A percentile compares a stretch with the other conserved stretches of the same genome.
These are phyloP conservation scores for Nitzschia inconspicua DNA, from an alignment of 108 stramenopile genomes.

Conservation along the genomic window DNA sequence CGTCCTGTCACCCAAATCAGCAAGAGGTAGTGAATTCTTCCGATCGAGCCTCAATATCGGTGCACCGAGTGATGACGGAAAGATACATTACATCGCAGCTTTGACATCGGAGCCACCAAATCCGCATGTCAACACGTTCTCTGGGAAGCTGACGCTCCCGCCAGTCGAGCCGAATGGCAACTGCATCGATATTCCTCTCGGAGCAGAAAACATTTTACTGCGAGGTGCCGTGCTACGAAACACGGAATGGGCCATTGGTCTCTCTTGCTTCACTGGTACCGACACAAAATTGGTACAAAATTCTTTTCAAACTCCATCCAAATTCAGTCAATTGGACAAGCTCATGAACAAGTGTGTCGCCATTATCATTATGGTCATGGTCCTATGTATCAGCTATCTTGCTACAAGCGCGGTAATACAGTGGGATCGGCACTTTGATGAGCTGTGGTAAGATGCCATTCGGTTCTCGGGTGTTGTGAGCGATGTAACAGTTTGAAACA, in stretches of 20 bases:
- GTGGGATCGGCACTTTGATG: constrained; percentile 37
- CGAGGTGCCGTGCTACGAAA: constrained; percentile 94
- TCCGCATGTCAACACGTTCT: constrained; percentile 87
- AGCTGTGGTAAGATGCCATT: constrained; percentile 42
- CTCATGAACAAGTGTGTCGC: constrained; percentile 78
- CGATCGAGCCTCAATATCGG: no score
- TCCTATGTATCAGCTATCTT: constrained; percentile 48
- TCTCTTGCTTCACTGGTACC: constrained; percentile 93
- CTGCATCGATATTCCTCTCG: constrained; percentile 66
- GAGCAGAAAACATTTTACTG: constrained; percentile 85
- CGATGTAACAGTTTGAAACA: not conserved
- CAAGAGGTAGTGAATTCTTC: no score
- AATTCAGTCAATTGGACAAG: constrained; percentile 88
- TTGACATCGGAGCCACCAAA: constrained; percentile 87
- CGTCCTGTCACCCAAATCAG: no score
- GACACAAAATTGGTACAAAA: constrained; percentile 95
- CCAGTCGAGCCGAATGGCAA: constrained; percentile 26
- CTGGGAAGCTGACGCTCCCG: constrained; percentile 76
- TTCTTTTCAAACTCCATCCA: constrained; percentile 86
- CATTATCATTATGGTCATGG: constrained; percentile 83
- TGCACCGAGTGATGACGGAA: no score
- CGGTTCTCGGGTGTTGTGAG: not conserved
- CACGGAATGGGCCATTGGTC: constrained; percentile 93
- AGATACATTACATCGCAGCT: constrained; percentile 41
- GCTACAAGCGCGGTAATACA: constrained; percentile 33